Percentiles rank a stretch among this genome's conserved stretches.
Evolutionary conservation across 139 green algal species (phyloP).

Genomic region (Medakamo hakoo): DNA sequence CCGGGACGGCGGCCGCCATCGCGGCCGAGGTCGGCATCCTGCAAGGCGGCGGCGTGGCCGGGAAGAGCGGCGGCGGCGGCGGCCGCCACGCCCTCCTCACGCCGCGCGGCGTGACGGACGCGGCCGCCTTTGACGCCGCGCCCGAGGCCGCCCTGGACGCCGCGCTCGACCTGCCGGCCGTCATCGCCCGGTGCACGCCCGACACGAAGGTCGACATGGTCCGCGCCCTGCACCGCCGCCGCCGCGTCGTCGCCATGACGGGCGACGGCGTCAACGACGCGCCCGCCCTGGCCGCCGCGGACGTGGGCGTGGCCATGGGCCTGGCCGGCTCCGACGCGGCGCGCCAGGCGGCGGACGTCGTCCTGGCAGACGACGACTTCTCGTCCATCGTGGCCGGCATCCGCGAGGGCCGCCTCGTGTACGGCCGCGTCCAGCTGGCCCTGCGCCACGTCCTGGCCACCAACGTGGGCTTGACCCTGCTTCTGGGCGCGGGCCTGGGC

Average conservation of each 20-base stretch:
- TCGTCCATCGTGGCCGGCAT: constrained; percentile 66
- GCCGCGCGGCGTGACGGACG: too few species aligned
- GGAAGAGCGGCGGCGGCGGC: too few species aligned
- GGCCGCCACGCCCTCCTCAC: too few species aligned
- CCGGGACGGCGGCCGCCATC: constrained; percentile 26
- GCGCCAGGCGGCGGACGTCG: constrained; percentile 71
- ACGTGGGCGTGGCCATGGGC: constrained; percentile 70
- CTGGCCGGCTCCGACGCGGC: too few species aligned
- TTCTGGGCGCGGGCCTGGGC: constrained; percentile 34
- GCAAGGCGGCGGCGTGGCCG: too few species aligned
- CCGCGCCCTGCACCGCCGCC: constrained; percentile 34
- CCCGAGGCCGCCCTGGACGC: too few species aligned
- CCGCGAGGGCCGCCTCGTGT: constrained; percentile 65
- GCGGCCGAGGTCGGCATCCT: constrained; percentile 45
- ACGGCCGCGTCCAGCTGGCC: constrained; percentile 77
- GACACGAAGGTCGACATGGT: constrained; percentile 59
- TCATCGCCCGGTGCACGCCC: constrained; percentile 26
- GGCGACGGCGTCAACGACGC: constrained; percentile 87
- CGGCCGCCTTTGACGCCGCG: too few species aligned
- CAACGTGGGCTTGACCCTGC: too few species aligned
- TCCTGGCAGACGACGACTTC: constrained; percentile 77
- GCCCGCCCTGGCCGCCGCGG: constrained; percentile 60
- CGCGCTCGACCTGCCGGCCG: constrained; percentile 11
- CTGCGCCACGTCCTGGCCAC: constrained; percentile 66
- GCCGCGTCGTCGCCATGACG: constrained; percentile 64